Percentiles rank a stretch among this genome's conserved stretches.
Conservation (phyloP, 2,329 filamentous ascomycete genomes). For the Sporothrix brunneoviolacea region DNA sequence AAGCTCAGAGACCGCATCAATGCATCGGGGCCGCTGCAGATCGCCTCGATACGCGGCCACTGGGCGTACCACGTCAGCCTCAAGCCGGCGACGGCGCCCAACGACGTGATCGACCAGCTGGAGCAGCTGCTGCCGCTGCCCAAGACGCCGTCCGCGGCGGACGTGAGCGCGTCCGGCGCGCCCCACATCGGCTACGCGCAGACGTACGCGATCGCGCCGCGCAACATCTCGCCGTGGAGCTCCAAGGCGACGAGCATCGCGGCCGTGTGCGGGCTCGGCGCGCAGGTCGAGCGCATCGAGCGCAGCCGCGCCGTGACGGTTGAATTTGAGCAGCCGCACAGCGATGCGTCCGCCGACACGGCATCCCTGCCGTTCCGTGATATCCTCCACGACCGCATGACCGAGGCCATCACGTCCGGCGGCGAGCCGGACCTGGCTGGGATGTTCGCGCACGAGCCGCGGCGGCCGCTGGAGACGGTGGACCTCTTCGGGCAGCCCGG, state of each 20-base stretch:
- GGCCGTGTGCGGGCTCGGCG: conserved; percentile 76
- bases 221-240: conserved; percentile 94
- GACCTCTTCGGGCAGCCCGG: conserved; percentile 56
- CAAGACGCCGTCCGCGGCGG: conserved; percentile 25
- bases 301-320: conserved; percentile 73
- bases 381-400: conserved; percentile 89
- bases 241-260: conserved; percentile 93
- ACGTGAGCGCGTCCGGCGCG: conserved; percentile 37
- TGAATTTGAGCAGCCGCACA: conserved; percentile 47
- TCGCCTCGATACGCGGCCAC: conserved; percentile 43
- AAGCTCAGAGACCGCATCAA: conserved; percentile 40
- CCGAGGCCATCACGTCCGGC: conserved; percentile 63
- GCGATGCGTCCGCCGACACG: conserved; percentile 29
- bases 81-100: conserved; percentile 35
- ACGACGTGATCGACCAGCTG: conserved; percentile 37
- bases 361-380: conserved; percentile 50
- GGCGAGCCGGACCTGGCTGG: conserved; percentile 52
- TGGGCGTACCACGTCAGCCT: conserved; percentile 65
- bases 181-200: conserved; percentile 35
- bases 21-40: conserved; percentile 33
- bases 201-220: conserved; percentile 68
- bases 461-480: conserved; percentile 63
- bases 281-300: conserved; percentile 70
- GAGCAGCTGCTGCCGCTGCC: conserved; percentile 40
- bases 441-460: conserved; percentile 69